A percentile compares a stretch with the other conserved stretches of the same genome.
phyloP scores from a whole-genome alignment of 2,329 filamentous ascomycete species.

The Trichothecium roseum region DNA sequence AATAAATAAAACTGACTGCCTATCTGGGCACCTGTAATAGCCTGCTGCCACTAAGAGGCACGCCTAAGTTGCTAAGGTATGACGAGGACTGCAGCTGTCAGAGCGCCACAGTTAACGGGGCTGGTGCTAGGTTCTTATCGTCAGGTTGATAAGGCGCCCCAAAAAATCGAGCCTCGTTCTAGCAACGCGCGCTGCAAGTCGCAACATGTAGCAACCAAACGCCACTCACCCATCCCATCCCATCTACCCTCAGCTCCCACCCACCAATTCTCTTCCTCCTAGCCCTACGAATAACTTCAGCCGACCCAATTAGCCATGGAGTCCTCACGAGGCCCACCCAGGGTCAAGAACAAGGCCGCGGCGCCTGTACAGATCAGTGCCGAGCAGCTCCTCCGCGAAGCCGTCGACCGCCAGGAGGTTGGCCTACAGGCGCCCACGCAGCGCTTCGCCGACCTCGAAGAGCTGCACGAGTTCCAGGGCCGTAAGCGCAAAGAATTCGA shows the following conservation, averaged over 20 bases:
- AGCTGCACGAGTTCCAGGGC: conserved; percentile 94
- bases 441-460: conserved; percentile 91
- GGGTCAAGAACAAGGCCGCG: conserved; percentile 98
- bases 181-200: too few species aligned
- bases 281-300: too few species aligned
- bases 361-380: conserved; percentile 88
- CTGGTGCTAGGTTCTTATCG: conserved; percentile 1
- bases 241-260: neutral
- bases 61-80: too few species aligned
- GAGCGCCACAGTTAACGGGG: too few species aligned
- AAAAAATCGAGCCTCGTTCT: conserved; percentile 4
- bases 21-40: too few species aligned
- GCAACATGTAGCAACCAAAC: neutral
- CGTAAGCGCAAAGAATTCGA: conserved; percentile 95
- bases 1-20: too few species aligned
- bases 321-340: conserved; percentile 76
- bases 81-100: too few species aligned
- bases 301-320: conserved; percentile 59
- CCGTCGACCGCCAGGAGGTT: conserved; percentile 90
- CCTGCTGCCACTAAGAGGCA: too few species aligned
- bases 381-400: conserved; percentile 93
- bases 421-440: conserved; percentile 83
- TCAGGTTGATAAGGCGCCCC: conserved; percentile 4
- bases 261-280: neutral
- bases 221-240: neutral